Evolutionary conservation across 805 yeast species (phyloP).

Genomic region (Zygosaccharomyces kombuchaensis): DNA sequence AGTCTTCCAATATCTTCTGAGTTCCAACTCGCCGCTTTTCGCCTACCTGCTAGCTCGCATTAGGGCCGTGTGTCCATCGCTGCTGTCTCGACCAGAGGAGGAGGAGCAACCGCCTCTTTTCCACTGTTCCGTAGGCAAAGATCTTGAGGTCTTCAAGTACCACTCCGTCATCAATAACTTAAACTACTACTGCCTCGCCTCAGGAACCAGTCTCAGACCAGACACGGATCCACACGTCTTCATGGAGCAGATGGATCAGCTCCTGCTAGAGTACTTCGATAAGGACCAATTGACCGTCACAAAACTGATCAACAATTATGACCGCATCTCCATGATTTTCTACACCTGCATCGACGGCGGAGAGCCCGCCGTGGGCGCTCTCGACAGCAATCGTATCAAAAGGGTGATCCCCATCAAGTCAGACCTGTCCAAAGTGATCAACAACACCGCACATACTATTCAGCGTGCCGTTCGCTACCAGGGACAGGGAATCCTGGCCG

Average conservation of each 20-base stretch:
- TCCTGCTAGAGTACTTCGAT: conserved; percentile 56
- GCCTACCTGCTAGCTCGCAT: conserved; percentile 23
- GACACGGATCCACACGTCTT: conserved; percentile 56
- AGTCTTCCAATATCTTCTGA: conserved; percentile 28
- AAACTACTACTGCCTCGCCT: conserved; percentile 26
- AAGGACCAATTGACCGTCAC: conserved; percentile 47
- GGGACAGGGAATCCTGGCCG: conserved; percentile 2
- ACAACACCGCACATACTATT: conserved; percentile 34
- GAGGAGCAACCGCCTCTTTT: conserved; percentile 2
- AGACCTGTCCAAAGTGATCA: conserved; percentile 35
- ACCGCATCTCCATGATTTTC: conserved; percentile 63
- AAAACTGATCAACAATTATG: conserved; percentile 65
- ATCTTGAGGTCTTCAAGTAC: conserved; percentile 23
- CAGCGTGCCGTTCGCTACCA: conserved; percentile 19
- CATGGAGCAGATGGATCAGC: conserved; percentile 45
- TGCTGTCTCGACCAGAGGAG: conserved; percentile 4
- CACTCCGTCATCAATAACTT: conserved; percentile 22
- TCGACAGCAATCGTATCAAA: conserved; percentile 50
- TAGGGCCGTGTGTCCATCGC: conserved; percentile 22
- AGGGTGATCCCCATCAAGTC: conserved; percentile 58
- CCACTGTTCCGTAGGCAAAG: conserved; percentile 18
- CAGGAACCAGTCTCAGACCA: conserved; percentile 28
- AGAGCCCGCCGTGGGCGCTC: conserved; percentile 66
- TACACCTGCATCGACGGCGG: conserved; percentile 79
- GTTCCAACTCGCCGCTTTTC: conserved; percentile 29